Conservation (phyloP, 805 yeast genomes). For the Metschnikowia hibisci region DNA sequence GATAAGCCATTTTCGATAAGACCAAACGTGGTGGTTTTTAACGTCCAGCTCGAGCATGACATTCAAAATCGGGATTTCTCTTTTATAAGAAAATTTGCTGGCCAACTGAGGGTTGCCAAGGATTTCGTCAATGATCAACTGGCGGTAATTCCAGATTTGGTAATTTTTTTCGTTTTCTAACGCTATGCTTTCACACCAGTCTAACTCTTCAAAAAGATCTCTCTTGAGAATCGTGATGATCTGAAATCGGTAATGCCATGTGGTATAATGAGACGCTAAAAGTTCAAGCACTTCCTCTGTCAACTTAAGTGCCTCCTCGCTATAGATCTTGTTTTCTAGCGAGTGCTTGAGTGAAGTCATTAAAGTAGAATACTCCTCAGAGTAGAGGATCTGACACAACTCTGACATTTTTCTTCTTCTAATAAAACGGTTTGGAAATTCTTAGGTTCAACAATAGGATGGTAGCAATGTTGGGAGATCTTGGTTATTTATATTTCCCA, state of each 20-base stretch:
- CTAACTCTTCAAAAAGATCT: conserved; percentile 52
- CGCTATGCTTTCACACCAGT: conserved; percentile 78
- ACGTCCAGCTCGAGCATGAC: conserved; percentile 72
- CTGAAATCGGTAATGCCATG: conserved; percentile 71
- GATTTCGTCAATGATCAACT: conserved; percentile 48
- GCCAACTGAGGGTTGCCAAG: conserved; percentile 13
- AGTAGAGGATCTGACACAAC: conserved; percentile 65
- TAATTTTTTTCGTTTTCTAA: conserved; percentile 81
- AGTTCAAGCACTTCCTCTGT: conserved; percentile 59
- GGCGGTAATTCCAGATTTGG: conserved; percentile 96
- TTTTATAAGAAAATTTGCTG: conserved; percentile 32
- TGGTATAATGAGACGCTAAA: conserved; percentile 89
- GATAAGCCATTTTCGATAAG: conserved; percentile 83
- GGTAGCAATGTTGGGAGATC: background rate
- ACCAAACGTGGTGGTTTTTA: conserved; percentile 96
- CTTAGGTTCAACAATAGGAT: background rate
- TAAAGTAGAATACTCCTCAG: conserved; percentile 60
- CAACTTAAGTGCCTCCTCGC: conserved; percentile 66
- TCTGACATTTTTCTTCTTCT: conserved; percentile 15
- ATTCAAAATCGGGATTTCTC: conserved; percentile 64
- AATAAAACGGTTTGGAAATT: too few relatives aligned
- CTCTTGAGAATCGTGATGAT: conserved; percentile 41
- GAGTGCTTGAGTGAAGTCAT: conserved; percentile 62
- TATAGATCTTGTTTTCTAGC: conserved; percentile 54
- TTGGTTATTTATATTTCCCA: background rate